Evolutionary conservation across 345 rosid species (phyloP), one percentile per base, ranked within the genome.

Genomic region (Linum lewisii): DNA sequence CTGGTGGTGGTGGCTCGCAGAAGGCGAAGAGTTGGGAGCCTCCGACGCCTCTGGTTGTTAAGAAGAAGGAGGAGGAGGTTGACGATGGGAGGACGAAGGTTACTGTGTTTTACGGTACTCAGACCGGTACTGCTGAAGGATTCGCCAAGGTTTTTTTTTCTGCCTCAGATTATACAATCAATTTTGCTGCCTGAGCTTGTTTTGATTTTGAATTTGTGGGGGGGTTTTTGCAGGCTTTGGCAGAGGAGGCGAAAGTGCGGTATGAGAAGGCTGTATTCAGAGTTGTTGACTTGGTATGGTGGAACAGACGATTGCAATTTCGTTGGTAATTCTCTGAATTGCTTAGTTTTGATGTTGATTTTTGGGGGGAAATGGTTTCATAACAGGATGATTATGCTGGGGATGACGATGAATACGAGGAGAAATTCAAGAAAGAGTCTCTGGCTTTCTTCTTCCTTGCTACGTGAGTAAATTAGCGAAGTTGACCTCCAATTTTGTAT

Each of bases 341-440:
- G 23, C 18, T 29, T 14, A 58, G 38, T 57, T 60, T 57, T 42
- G 14, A 16, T 42, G 47, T 42, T 42, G 18, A 42, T 11, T 42
- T 34, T 6, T 38, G 45, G 2, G 45, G 45, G 11, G 32, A 8
- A 8, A 8, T 38, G 45, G 45, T 38, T 38, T 65, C 56, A 15
- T 21, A 25, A 24, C 45, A 94, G 99, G 99, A 94, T 55, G 99
- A 94, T 73, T 94, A 90, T 59, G 97, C 97, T 0, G 95, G 72
- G 1, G 97, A 94, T 68, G 97, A 94, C 42, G 97, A 94, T 52
- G 95, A 87, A 68, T 94, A 94, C 65, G 90, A 82, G 72, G 88
- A 81, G 75, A 90, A 94, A 69, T 66, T 94, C 72, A 94, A 84
- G 81, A 94, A 85, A 62, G 99, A 94, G 70, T 76, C 64, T 66